A percentile compares a stretch with the other conserved stretches of the same genome.
Evolutionary conservation across 345 rosid species (phyloP).

Genomic region (Gossypium rotundifolium): DNA sequence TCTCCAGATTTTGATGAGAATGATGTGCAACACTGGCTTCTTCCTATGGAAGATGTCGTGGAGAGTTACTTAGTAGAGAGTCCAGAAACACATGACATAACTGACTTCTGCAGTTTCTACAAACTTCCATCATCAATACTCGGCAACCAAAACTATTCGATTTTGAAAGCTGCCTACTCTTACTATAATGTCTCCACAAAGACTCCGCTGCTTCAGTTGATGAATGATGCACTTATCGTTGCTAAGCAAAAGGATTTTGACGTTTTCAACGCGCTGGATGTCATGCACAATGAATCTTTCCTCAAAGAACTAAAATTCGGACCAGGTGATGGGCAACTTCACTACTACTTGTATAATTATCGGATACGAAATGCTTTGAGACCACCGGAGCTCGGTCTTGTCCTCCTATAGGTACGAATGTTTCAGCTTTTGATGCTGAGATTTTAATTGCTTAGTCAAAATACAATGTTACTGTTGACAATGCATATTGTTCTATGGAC

Average conservation of each 20-base stretch:
- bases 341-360: not conserved
- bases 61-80: slow-evolving; percentile 85
- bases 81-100: slow-evolving; percentile 77
- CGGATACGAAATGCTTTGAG: not conserved
- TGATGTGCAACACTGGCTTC: slow-evolving; percentile 94
- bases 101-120: slow-evolving; percentile 94
- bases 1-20: slow-evolving; percentile 83
- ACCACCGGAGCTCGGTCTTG: not conserved
- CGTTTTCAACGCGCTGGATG: not conserved
- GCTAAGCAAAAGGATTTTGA: not conserved
- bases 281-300: not conserved
- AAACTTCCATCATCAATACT: slow-evolving; percentile 89
- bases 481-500: too few relatives aligned
- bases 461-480: too few relatives aligned
- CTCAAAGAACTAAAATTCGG: not conserved
- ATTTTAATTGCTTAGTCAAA: too few relatives aligned
- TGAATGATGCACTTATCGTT: not conserved
- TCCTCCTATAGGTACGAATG: slow-evolving; percentile 41
- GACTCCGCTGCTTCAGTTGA: slow-evolving; percentile 14
- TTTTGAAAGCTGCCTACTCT: slow-evolving; percentile 90
- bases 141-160: slow-evolving; percentile 65
- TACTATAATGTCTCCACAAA: slow-evolving; percentile 80
- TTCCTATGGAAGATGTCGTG: slow-evolving; percentile 67
- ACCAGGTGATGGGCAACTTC: not conserved
- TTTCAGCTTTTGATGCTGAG: not conserved